Conservation (phyloP, 2,329 filamentous ascomycete genomes). For the Aspergillus ustus region DNA sequence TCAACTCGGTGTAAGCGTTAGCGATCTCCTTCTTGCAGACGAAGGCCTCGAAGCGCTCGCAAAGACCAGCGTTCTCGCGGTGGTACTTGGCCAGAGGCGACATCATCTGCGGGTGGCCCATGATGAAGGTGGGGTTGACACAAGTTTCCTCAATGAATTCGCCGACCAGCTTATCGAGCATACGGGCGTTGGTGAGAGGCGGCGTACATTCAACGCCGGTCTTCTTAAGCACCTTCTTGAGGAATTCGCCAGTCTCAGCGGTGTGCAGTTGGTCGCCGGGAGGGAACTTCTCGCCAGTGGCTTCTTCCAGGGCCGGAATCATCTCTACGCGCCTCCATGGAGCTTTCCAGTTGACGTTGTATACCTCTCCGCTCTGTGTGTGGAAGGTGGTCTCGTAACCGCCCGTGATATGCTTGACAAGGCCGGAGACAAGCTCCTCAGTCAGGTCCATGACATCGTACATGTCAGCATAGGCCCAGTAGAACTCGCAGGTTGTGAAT, state of each 20-base stretch:
- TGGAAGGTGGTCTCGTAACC: slow-evolving; percentile 84
- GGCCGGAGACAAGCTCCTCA: slow-evolving; percentile 86
- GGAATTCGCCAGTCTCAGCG: slow-evolving; percentile 83
- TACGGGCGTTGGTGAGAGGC: slow-evolving; percentile 89
- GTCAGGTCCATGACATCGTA: slow-evolving; percentile 90
- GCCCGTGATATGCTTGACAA: slow-evolving; percentile 88
- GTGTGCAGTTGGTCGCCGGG: slow-evolving; percentile 88
- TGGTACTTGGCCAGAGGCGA: slow-evolving; percentile 96
- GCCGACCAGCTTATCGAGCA: slow-evolving; percentile 93
- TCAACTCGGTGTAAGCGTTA: slow-evolving; percentile 97
- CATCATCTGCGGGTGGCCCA: slow-evolving; percentile 85
- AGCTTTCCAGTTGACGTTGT: slow-evolving; percentile 93
- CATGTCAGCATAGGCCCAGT: slow-evolving; percentile 89
- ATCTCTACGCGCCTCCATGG: slow-evolving; percentile 95
- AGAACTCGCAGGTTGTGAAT: slow-evolving; percentile 98
- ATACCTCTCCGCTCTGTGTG: slow-evolving; percentile 82
- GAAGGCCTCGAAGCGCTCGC: slow-evolving; percentile 96
- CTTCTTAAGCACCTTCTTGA: slow-evolving; percentile 83
- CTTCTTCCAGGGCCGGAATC: slow-evolving; percentile 90
- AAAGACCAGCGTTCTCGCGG: slow-evolving; percentile 78
- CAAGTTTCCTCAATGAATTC: slow-evolving; percentile 95
- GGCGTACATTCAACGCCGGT: slow-evolving; percentile 86
- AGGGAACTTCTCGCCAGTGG: slow-evolving; percentile 91
- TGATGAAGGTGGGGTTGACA: slow-evolving; percentile 91
- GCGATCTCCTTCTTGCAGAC: slow-evolving; percentile 97